Conservation (phyloP, 2,329 filamentous ascomycete species). For the Tolypocladium capitatum region DNA sequence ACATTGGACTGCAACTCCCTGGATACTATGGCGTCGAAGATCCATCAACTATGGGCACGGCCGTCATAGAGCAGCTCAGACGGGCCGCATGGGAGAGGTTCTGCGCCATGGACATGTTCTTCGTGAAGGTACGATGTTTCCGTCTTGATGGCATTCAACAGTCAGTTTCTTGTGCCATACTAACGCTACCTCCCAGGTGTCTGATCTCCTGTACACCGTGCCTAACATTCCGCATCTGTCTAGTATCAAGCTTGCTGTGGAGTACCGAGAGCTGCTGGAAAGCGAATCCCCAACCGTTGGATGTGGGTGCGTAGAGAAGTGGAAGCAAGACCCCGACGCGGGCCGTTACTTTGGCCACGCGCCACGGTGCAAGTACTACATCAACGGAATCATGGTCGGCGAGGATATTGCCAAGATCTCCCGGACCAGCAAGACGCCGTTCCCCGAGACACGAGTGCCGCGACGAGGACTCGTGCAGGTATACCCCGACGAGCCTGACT, state of each 20-base stretch:
- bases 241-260: slow-evolving; percentile 39
- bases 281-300: slow-evolving; percentile 29
- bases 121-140: slow-evolving; percentile 42
- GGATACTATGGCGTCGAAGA: slow-evolving; percentile 35
- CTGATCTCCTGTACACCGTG: slow-evolving; percentile 47
- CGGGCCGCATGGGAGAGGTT: slow-evolving; percentile 39
- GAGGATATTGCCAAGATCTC: slow-evolving; percentile 36
- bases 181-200: slow-evolving; percentile 28
- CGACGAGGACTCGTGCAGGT: slow-evolving; percentile 41
- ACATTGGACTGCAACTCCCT: slow-evolving; percentile 39
- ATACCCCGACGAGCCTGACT: slow-evolving; percentile 42
- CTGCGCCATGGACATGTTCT: slow-evolving; percentile 48
- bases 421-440: slow-evolving; percentile 38
- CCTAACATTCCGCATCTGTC: slow-evolving; percentile 45
- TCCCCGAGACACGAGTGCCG: slow-evolving; percentile 40
- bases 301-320: slow-evolving; percentile 35
- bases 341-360: slow-evolving; percentile 38
- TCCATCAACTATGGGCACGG: slow-evolving; percentile 29
- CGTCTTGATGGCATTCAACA: background rate
- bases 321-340: slow-evolving; percentile 44
- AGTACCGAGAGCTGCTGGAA: slow-evolving; percentile 46
- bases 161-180: too few relatives aligned
- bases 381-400: slow-evolving; percentile 39
- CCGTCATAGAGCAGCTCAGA: slow-evolving; percentile 31
- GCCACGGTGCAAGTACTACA: slow-evolving; percentile 43